Evolutionary conservation across 176 grass and related monocot species (phyloP).

Genomic region (Oryza punctata): DNA sequence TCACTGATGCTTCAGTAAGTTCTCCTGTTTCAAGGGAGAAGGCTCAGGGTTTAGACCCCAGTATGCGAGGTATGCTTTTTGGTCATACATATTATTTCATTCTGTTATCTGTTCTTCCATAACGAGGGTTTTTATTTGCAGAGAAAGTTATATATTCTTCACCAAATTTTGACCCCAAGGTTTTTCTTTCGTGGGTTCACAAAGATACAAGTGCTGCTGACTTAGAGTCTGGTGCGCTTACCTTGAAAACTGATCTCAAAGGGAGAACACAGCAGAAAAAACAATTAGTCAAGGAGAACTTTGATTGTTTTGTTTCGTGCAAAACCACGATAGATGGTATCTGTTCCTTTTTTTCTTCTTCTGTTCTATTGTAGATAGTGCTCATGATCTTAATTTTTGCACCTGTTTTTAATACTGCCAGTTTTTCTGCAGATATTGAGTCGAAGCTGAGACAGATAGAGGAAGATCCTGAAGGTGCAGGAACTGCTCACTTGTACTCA

Average conservation of each 20-base stretch:
- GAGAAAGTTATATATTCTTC: slow-evolving; percentile 97
- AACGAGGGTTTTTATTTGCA: slow-evolving; percentile 51
- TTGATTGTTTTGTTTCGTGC: slow-evolving; percentile 99
- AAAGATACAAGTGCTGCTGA: slow-evolving; percentile 94
- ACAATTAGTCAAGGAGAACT: slow-evolving; percentile 99
- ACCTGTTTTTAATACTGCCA: slow-evolving; percentile 31
- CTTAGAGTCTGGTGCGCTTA: slow-evolving; percentile 93
- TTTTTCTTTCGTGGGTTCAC: slow-evolving; percentile 93
- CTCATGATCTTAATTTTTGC: slow-evolving; percentile 27
- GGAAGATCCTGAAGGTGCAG: slow-evolving; percentile 97
- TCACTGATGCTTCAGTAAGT: slow-evolving; percentile 81
- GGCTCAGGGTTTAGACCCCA: slow-evolving; percentile 71
- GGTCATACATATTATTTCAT: slow-evolving; percentile 26
- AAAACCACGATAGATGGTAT: slow-evolving; percentile 99
- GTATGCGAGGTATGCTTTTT: slow-evolving; percentile 73
- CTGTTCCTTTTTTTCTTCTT: slow-evolving; percentile 26
- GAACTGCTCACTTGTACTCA: slow-evolving; percentile 81
- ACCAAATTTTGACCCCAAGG: slow-evolving; percentile 91
- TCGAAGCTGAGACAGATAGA: slow-evolving; percentile 97
- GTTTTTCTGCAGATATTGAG: slow-evolving; percentile 74
- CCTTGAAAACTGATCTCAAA: slow-evolving; percentile 98
- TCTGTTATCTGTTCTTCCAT: slow-evolving; percentile 25
- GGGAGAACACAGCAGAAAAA: slow-evolving; percentile 99
- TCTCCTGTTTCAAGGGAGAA: slow-evolving; percentile 94
- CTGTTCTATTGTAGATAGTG: slow-evolving; percentile 21